Evolutionary conservation across 305 asterid species (phyloP), one percentile per base, ranked within the genome.

Genomic region (Fraxinus baroniana): DNA sequence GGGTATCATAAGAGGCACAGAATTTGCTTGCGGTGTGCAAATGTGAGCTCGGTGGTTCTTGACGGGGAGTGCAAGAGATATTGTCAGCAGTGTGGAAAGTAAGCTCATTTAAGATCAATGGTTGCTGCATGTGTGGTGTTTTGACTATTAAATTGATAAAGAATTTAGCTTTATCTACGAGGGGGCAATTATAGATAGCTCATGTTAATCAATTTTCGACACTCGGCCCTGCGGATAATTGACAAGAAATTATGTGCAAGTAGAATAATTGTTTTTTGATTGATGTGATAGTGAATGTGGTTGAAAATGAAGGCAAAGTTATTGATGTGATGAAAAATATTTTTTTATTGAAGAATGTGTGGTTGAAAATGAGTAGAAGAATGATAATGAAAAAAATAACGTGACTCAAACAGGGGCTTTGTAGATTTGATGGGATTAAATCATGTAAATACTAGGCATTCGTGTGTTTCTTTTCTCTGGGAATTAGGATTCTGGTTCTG

Each of bases 61-160:
- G 98, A 92, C 79, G 98, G 96, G 30, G 91, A 89, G 84, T 90
- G 81, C 89, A 95, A 91, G 91, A 89, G 98, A 84, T 95, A 93
- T 36, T 95, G 98, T 83, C 98, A 95, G 85, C 98, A 95, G 89
- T 95, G 98, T 83, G 98, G 98, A 78, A 95, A 95, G 98, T 93
- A 89, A 81, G 94, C 82, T 46, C 15, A 76, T 26, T 76, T 66
- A 66, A 35, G 20, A 5, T 64, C 32, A 30, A 4, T 72, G 28
- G 77, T 76, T 76, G 79, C 44, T 76, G 82, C 74, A 74, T 36
- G 10, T 22, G 20, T 52, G 44, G 62, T 52, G 82, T 83, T 82
- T 75, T 44, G 74, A 49, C 33, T 22, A 37, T 33, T 71, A 24
- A 55, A 35, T 24, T 18, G 70, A 66, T 32, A 22, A 49, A 28